phyloP scores from a whole-genome alignment of 2,329 filamentous ascomycete species.

The Clonostachys sp. region DNA sequence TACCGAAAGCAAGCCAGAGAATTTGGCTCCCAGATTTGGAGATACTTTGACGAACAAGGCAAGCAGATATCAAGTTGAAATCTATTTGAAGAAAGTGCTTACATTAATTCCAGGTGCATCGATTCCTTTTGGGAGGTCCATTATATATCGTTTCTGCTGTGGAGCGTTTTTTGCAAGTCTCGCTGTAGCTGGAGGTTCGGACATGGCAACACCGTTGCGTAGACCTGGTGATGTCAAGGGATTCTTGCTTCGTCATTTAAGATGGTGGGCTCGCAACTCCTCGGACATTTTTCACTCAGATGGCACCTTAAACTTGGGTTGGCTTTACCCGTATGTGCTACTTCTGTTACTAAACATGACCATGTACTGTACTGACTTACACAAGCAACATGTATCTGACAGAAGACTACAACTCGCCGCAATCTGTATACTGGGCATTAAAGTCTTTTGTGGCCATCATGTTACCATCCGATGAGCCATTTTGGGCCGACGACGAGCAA shows the following conservation, averaged over 20 bases:
- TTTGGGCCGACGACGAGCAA: conserved; percentile 37
- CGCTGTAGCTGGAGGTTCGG: conserved; percentile 31
- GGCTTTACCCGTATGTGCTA: conserved; percentile 14
- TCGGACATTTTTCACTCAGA: conserved; percentile 39
- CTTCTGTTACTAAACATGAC: too few species aligned
- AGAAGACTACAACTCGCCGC: conserved; percentile 53
- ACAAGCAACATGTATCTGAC: conserved; percentile 41
- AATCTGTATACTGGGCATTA: conserved; percentile 49
- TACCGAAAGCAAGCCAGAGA: conserved; percentile 31
- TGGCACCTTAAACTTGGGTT: conserved; percentile 42
- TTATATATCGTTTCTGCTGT: conserved; percentile 46
- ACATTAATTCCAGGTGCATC: conserved; percentile 27
- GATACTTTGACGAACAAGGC: conserved; percentile 40
- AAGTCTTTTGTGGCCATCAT: conserved; percentile 41
- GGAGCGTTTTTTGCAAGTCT: conserved; percentile 42
- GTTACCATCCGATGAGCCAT: conserved; percentile 25
- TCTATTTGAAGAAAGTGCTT: not conserved
- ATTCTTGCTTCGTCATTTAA: conserved; percentile 40
- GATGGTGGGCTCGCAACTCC: conserved; percentile 39
- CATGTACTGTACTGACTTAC: fast-evolving
- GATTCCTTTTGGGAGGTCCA: conserved; percentile 46
- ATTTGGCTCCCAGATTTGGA: conserved; percentile 34
- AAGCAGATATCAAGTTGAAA: conserved; percentile 8
- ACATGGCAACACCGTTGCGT: conserved; percentile 26
- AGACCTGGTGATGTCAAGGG: conserved; percentile 38